Percentiles rank a stretch among this genome's conserved stretches.
phyloP scores from a whole-genome alignment of 1,139 yeast species.

The Suhomyces chickasaworum region DNA sequence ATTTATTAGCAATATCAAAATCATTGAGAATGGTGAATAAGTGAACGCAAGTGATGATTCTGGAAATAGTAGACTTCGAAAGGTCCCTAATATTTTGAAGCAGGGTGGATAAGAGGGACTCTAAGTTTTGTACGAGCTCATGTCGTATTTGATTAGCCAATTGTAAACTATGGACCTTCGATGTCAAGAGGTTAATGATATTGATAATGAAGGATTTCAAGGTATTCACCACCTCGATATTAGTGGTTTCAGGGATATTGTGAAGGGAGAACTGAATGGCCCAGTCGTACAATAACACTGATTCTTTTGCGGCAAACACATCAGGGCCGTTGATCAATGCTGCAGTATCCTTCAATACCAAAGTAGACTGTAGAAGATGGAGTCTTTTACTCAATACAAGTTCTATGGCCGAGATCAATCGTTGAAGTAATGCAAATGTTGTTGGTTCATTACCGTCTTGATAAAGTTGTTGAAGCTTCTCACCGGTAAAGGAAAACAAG shows the following conservation, averaged over 20 bases:
- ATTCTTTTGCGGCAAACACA: not conserved
- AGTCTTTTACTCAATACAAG: slow-evolving; percentile 32
- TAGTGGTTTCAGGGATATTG: slow-evolving; percentile 26
- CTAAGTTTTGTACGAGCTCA: slow-evolving; percentile 11
- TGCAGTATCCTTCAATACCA: slow-evolving; percentile 16
- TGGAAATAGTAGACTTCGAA: slow-evolving; percentile 3
- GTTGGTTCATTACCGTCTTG: slow-evolving; percentile 1
- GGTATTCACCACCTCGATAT: slow-evolving; percentile 21
- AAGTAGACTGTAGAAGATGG: slow-evolving; percentile 27
- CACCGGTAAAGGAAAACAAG: slow-evolving; percentile 35
- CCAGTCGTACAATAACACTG: slow-evolving; percentile 33
- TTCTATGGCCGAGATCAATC: slow-evolving; percentile 32
- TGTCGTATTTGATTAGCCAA: slow-evolving; percentile 20
- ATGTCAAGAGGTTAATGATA: slow-evolving; percentile 34
- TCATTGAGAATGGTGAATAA: slow-evolving; percentile 41
- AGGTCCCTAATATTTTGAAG: slow-evolving; percentile 11
- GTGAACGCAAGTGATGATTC: slow-evolving; percentile 24
- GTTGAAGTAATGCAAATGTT: slow-evolving; percentile 19
- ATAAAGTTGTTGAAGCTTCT: slow-evolving; percentile 20
- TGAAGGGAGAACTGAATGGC: slow-evolving; percentile 29
- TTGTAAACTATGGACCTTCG: slow-evolving; percentile 32
- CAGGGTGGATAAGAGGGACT: not conserved
- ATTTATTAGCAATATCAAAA: slow-evolving; percentile 36
- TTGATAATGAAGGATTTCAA: slow-evolving; percentile 36
- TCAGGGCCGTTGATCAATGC: not conserved